These are phyloP conservation scores for Lipomyces anomalus DNA, from an alignment of 805 yeast species.

Conservation along the genomic window DNA sequence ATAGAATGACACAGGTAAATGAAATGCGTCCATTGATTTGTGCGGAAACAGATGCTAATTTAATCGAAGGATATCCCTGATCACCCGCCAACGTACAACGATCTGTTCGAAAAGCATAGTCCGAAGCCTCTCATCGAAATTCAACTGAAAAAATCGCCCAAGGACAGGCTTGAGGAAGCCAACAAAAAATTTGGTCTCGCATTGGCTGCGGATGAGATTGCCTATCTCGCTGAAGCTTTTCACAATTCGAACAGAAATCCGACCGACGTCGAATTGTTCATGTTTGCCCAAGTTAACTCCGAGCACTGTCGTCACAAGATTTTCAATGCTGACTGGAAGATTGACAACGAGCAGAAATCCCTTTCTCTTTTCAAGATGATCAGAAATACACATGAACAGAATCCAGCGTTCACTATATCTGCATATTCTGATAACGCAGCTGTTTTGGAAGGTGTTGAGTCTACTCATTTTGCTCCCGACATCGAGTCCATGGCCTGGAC, in stretches of 20 bases:
- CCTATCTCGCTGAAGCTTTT: constrained; percentile 79
- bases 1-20: constrained; percentile 84
- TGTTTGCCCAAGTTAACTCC: constrained; percentile 99
- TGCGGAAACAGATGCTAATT: not conserved
- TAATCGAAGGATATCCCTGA: constrained; percentile 36
- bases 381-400: constrained; percentile 79
- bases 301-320: constrained; percentile 99
- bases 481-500: constrained; percentile 65
- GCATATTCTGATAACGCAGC: constrained; percentile 99
- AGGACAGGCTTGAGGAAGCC: constrained; percentile 62
- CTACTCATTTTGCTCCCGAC: constrained; percentile 69
- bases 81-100: constrained; percentile 57
- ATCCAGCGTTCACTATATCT: constrained; percentile 77
- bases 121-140: constrained; percentile 81
- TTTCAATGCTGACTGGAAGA: constrained; percentile 97
- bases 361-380: constrained; percentile 86
- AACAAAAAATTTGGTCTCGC: constrained; percentile 87
- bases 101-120: constrained; percentile 66
- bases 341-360: constrained; percentile 73
- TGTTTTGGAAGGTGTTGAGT: constrained; percentile 78
- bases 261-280: constrained; percentile 94
- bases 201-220: constrained; percentile 89
- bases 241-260: constrained; percentile 77
- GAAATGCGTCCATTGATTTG: constrained; percentile 38
- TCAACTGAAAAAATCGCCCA: constrained; percentile 50